Evolutionary conservation across 768 basidiomycete genomes (phyloP), one percentile per base, ranked within the genome.

Genomic region (Hypholoma fasciculare): DNA sequence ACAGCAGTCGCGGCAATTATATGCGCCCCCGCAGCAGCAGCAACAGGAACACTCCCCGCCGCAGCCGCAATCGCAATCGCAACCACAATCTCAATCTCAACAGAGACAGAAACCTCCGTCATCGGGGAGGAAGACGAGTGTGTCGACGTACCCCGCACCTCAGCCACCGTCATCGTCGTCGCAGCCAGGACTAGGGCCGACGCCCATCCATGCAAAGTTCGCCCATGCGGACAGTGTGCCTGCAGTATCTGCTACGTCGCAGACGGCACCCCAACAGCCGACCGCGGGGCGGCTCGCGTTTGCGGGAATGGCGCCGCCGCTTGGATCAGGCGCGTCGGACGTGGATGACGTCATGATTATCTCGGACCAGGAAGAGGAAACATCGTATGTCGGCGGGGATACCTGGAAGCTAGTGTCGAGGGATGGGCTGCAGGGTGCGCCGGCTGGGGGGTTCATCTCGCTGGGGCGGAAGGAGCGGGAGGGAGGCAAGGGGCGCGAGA

Each of bases 321-420:
- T 65, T 55, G 49, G 68, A 42, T 58, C 60, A 38, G 53, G 67
- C 40, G 61, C 59, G 17, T 67, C 68, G 36, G 83, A 82, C 44
- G 72, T 76, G n/a, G 75, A 81, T 16, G 83, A 84, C 63, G 68
- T 78, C 26, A 71, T 74, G 52, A 67, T 78, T 1, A 71, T 74
- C 26, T 72, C 79, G 34, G 76, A 74, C 58, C 77, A 78, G 34
- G 83, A 81, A 55, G 81, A 84, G 38, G 84, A 83, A 30, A 72
- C 74, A 37, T 74, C 77, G 11, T 65, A 72, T 17, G 68, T 71
- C 7, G 68, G 73, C 3, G 81, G 79, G 4, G 67, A 67, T 6
- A 79, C 83, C 13, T 88, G 86, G 87, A 84, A 78, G 65, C 71
- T 81, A 42, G 79, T 82, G 36, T 54, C 62, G 40, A 59, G 59